A percentile compares a stretch with the other conserved stretches of the same genome.
phyloP scores from a whole-genome alignment of 1,284 basidiomycete genomes.

The Cryptococcus sp. region DNA sequence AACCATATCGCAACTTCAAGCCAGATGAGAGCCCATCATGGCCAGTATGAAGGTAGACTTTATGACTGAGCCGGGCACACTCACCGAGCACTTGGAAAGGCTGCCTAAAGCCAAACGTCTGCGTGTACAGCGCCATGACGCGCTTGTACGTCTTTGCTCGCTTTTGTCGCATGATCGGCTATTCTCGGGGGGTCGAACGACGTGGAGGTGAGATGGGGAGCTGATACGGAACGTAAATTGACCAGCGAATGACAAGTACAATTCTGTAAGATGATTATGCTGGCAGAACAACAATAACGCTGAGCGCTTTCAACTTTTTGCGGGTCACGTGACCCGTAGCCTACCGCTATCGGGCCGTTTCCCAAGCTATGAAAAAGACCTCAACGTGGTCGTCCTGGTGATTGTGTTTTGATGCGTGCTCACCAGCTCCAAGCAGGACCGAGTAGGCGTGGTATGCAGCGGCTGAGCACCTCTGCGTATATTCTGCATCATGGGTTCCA shows the following conservation, averaged over 20 bases:
- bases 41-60: background rate
- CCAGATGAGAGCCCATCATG: too few relatives aligned
- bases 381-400: too few relatives aligned
- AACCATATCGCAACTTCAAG: too few relatives aligned
- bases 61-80: conserved; percentile 31
- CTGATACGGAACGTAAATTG: too few relatives aligned
- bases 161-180: conserved; percentile 75
- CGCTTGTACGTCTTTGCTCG: conserved; percentile 88
- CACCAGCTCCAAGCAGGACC: too few relatives aligned
- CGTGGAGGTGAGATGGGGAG: too few relatives aligned
- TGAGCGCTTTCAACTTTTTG: conserved; percentile 19
- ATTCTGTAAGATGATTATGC: background rate
- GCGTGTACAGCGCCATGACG: conserved; percentile 82
- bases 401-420: background rate
- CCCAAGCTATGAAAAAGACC: background rate
- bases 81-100: conserved; percentile 85
- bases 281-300: background rate
- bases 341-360: background rate
- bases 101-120: conserved; percentile 82
- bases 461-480: too few relatives aligned
- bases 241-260: background rate
- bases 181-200: too few relatives aligned
- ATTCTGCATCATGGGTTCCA: too few relatives aligned
- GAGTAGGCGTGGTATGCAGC: too few relatives aligned
- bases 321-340: conserved; percentile 10